Percentiles rank a stretch among this genome's conserved stretches.
phyloP scores from a whole-genome alignment of 805 yeast genomes.

The Ogataea kodamae region DNA sequence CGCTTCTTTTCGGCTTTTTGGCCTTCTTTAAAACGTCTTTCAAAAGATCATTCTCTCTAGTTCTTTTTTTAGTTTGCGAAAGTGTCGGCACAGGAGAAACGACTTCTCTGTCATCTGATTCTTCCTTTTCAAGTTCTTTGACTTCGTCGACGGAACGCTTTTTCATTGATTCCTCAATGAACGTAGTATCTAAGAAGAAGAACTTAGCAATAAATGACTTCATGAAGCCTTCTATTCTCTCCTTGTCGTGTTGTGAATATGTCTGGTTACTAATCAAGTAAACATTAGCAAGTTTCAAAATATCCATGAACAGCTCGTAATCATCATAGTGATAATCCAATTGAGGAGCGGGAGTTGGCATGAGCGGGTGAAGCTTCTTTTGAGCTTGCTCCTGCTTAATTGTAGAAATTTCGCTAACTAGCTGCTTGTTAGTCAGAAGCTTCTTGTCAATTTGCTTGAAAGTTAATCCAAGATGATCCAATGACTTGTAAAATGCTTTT shows the following conservation, averaged over 20 bases:
- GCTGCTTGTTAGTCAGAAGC: conserved; percentile 80
- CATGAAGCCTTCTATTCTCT: conserved; percentile 67
- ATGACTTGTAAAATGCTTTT: conserved; percentile 85
- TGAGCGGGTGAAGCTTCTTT: conserved; percentile 78
- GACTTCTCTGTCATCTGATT: conserved; percentile 23
- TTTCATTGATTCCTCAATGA: conserved; percentile 39
- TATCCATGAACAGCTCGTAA: conserved; percentile 66
- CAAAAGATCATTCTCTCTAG: conserved; percentile 55
- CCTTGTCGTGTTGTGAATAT: conserved; percentile 79
- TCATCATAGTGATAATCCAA: conserved; percentile 60
- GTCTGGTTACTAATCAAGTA: conserved; percentile 67
- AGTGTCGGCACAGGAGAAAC: conserved; percentile 21
- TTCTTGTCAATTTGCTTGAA: conserved; percentile 97
- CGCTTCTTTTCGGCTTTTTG: conserved; percentile 30
- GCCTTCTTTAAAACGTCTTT: conserved; percentile 55
- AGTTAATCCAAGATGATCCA: conserved; percentile 93
- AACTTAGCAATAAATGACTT: conserved; percentile 67
- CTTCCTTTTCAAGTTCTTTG: conserved; percentile 22
- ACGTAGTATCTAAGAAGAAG: conserved; percentile 55
- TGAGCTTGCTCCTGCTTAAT: conserved; percentile 88
- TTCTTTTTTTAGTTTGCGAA: conserved; percentile 40
- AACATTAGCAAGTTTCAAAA: conserved; percentile 60
- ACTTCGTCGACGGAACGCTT: conserved; percentile 32
- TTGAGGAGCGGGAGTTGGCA: conserved; percentile 80
- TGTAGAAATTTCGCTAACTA: conserved; percentile 87